Evolutionary conservation across 2,329 filamentous ascomycete genomes (phyloP).

Genomic region (Aspergillus sp.): DNA sequence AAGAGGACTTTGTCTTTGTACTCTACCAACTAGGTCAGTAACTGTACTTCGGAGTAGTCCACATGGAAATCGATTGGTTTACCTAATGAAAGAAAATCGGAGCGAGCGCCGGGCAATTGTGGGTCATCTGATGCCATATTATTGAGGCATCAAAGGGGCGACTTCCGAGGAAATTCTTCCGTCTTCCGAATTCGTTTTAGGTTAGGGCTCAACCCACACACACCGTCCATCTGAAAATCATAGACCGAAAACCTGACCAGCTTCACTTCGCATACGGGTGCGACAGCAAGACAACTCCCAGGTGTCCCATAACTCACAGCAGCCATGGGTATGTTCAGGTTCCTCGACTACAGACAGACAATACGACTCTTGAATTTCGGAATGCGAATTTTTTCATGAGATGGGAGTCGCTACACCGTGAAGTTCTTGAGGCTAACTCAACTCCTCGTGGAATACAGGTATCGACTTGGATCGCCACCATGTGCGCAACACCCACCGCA

Average conservation of each 20-base stretch:
- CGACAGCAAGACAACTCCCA: conserved; percentile 42
- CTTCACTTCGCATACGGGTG: conserved; percentile 38
- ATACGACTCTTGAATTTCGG: neutral
- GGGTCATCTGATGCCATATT: neutral
- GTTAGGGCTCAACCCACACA: conserved; percentile 47
- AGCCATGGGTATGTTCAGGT: conserved; percentile 43
- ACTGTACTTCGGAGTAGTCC: no score
- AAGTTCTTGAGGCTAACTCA: conserved; percentile 12
- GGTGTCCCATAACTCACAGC: conserved; percentile 39
- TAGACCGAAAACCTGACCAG: conserved; percentile 37
- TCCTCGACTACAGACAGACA: neutral
- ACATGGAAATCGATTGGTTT: no score
- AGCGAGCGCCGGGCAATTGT: neutral
- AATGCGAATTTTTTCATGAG: neutral
- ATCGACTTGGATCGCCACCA: conserved; percentile 62
- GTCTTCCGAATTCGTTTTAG: conserved; percentile 27
- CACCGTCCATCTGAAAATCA: conserved; percentile 40
- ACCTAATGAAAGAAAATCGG: neutral
- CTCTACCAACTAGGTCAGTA: no score
- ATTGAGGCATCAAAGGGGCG: neutral
- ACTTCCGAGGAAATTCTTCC: conserved; percentile 5
- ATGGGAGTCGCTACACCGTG: neutral
- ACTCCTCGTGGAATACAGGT: conserved; percentile 34
- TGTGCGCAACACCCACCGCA: conserved; percentile 72
- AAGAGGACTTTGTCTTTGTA: no score